Base-by-base conservation (phyloP, 2,329 filamentous ascomycete species). In the Pyrenophora tritici-repentis region DNA sequence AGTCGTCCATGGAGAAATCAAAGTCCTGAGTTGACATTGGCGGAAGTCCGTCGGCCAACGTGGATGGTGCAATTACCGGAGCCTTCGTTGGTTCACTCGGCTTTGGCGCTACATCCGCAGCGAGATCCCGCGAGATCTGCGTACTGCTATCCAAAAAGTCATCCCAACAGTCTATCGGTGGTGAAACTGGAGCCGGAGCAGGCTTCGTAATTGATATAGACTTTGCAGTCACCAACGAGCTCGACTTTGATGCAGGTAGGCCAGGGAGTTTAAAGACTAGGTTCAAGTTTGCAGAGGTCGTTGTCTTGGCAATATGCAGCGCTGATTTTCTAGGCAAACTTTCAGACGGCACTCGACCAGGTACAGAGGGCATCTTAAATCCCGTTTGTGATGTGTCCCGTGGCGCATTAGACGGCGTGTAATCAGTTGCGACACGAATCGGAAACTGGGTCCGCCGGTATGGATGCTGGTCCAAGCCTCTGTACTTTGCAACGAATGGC, bases 61-160 rank as follows among this genome's bases (percentile, higher is more conserved):
- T 22, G 1, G 22, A 13, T 10, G 41, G 39, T 4, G 16, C 14
- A 8, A n/a, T 16, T 8, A 13, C 2, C 26, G 6, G 39, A 2
- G 32, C 33, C 13, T 31, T 50, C 22, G 17, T 24, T 29, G 17
- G 8, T 4, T 13, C 8, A 17, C 6, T 3, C 7, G 6, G n/a
- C 6, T n/a, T 20, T 12, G 29, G 6, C 3, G 6, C 22, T 14
- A 8, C 20, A 12, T 68, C 68, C 13, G 49, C 52, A 3, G 63
- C 65, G 7, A 79, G 60, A 26, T 79, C 76, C 7, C 76, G 71
- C 6, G 75, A 75, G 31, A 79, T 75, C 50, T 79, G 77, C 0
- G 76, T 76, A 31, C 70, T 73, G 50, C 70, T 76, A n/a, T 74
- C 76, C 2, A 79, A 63, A n/a, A 78, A 76, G 34, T 75, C 70